Conservation (phyloP, 1,284 basidiomycete genomes). For the Fomitopsis pinicola region DNA sequence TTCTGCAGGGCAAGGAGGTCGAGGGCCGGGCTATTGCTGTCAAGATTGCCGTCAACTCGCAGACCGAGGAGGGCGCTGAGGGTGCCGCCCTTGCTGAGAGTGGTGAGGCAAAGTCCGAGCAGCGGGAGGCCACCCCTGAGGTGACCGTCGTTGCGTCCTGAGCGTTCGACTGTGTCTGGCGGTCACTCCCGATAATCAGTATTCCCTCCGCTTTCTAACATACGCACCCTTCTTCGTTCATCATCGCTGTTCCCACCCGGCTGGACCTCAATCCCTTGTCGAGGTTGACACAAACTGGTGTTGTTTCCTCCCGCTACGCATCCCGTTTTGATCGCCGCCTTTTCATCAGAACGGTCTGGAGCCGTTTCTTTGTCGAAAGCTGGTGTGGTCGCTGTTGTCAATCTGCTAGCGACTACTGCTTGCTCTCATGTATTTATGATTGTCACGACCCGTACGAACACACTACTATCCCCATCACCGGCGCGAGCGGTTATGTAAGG, state of each 20-base stretch:
- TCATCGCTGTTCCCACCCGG: slow-evolving; percentile 5
- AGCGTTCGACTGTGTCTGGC: not conserved
- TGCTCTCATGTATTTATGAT: slow-evolving; percentile 10
- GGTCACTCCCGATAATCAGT: not conserved
- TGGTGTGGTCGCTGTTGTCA: slow-evolving; percentile 31
- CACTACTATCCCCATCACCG: not conserved
- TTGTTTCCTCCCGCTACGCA: slow-evolving; percentile 13
- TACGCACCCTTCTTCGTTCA: not conserved
- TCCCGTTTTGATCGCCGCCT: slow-evolving; percentile 14
- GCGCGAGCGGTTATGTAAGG: slow-evolving; percentile 6
- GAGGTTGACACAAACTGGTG: slow-evolving; percentile 14
- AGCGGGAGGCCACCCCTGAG: slow-evolving; percentile 25
- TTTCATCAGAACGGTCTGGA: slow-evolving; percentile 39
- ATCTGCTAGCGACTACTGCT: slow-evolving; percentile 27
- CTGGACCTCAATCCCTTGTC: slow-evolving; percentile 6
- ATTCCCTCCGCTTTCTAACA: slow-evolving; percentile 15
- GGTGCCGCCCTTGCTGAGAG: slow-evolving; percentile 30
- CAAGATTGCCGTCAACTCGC: slow-evolving; percentile 79
- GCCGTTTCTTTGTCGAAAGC: slow-evolving; percentile 40
- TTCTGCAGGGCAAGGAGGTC: slow-evolving; percentile 79
- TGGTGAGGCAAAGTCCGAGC: slow-evolving; percentile 25
- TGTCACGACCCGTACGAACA: slow-evolving; percentile 2
- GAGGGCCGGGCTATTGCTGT: slow-evolving; percentile 79
- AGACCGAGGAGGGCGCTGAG: slow-evolving; percentile 30
- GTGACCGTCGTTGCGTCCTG: slow-evolving; percentile 28